Evolutionary conservation across 331 rosid species (phyloP).

Genomic region (Malus hybrid): DNA sequence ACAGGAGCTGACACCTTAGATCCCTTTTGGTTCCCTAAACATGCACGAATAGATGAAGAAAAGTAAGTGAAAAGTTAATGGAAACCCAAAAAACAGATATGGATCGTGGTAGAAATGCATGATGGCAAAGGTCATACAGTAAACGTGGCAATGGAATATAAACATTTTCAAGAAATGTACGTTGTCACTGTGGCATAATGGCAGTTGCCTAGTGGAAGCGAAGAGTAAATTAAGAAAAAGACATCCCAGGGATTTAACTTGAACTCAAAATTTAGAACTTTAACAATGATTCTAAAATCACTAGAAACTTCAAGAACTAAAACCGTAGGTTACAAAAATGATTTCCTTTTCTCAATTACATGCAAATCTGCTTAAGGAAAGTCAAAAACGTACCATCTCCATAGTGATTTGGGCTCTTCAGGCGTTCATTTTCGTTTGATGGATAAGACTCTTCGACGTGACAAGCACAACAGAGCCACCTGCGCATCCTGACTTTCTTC

Average conservation of each 20-base stretch:
- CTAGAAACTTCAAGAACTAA: background rate
- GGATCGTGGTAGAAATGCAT: background rate
- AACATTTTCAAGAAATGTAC: background rate
- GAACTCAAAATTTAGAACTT: background rate
- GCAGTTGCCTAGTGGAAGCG: background rate
- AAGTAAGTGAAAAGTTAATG: background rate
- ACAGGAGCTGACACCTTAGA: constrained; percentile 49
- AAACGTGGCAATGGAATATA: background rate
- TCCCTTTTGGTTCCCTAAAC: constrained; percentile 55
- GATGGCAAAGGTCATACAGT: background rate
- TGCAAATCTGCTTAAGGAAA: background rate
- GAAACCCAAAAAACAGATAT: background rate
- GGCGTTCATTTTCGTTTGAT: constrained; percentile 61
- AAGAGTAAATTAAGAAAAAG: background rate
- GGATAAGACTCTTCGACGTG: constrained; percentile 77
- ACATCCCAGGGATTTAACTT: background rate
- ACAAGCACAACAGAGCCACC: constrained; percentile 90
- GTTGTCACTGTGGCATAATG: background rate
- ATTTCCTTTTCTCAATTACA: background rate
- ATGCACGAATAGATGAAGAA: constrained; percentile 11
- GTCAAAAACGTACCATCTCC: constrained; percentile 50
- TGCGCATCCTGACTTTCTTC: constrained; percentile 78
- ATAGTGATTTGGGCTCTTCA: constrained; percentile 64
- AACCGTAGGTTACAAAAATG: background rate
- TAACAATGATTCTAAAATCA: background rate